Conservation (phyloP, 176 grass and related monocot species). For the Neostapfia colusana region DNA sequence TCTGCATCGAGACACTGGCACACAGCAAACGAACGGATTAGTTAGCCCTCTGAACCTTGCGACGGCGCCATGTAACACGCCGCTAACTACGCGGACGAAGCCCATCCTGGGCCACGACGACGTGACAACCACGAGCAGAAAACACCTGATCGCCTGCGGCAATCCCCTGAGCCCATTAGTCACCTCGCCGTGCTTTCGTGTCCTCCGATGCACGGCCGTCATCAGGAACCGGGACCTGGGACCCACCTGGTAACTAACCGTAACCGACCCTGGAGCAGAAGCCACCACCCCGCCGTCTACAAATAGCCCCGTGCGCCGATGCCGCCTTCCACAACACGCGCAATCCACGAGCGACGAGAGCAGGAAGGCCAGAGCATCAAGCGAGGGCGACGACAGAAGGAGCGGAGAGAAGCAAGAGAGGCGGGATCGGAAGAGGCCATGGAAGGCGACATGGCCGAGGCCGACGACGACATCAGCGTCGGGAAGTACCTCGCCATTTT, state of each 20-base stretch:
- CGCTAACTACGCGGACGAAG: background rate
- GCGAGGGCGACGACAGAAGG: background rate
- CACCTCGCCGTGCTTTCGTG: background rate
- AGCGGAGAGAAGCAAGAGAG: background rate
- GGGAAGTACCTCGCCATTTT: background rate
- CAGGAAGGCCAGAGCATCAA: background rate
- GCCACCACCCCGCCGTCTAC: background rate
- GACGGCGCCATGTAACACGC: background rate
- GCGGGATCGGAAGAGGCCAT: background rate
- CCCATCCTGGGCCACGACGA: too few species aligned
- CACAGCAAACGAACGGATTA: too few species aligned
- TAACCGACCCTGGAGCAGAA: background rate
- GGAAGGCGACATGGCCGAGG: constrained; percentile 4
- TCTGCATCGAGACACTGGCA: too few species aligned
- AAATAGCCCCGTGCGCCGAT: background rate
- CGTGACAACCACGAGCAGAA: background rate
- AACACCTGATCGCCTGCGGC: background rate
- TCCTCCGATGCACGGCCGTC: background rate
- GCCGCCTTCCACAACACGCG: constrained; percentile 1
- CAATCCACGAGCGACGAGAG: constrained; percentile 9
- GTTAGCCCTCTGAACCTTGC: background rate
- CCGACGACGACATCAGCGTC: background rate
- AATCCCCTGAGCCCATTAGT: background rate
- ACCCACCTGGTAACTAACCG: background rate
- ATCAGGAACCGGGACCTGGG: background rate